phyloP scores from a whole-genome alignment of 208 protist species.

The Leishmania gerbilli region DNA sequence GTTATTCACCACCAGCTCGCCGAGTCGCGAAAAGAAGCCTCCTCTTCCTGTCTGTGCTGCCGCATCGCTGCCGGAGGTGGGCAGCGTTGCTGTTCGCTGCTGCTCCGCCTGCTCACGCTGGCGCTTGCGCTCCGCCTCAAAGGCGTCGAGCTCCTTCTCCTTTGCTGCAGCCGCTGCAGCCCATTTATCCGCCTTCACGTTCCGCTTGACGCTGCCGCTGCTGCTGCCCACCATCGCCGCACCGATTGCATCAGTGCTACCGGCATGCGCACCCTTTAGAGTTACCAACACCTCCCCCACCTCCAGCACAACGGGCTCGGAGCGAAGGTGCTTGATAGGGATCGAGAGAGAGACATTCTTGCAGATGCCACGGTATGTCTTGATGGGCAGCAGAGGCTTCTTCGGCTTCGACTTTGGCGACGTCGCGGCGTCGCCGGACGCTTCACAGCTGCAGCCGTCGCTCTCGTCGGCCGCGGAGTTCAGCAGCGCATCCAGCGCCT shows the following conservation, averaged over 20 bases:
- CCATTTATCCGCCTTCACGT: constrained; percentile 54
- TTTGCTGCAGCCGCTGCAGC: constrained; percentile 51
- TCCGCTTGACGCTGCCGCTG: constrained; percentile 7
- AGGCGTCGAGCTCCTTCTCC: constrained; percentile 60
- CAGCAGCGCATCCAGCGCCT: constrained; percentile 66
- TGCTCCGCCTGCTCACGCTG: constrained; percentile 40
- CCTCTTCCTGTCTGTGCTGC: constrained; percentile 4
- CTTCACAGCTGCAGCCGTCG: constrained; percentile 11
- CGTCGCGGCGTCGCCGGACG: neutral
- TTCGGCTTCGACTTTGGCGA: constrained; percentile 14
- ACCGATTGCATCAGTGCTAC: neutral
- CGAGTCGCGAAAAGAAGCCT: constrained; percentile 73
- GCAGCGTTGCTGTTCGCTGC: constrained; percentile 2
- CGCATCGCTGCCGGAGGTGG: neutral
- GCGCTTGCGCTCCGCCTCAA: constrained; percentile 70
- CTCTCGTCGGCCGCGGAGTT: constrained; percentile 15
- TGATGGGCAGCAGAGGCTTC: constrained; percentile 30
- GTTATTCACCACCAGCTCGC: constrained; percentile 89
- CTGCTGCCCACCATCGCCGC: neutral
- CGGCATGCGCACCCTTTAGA: constrained; percentile 29
- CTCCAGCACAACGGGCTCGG: constrained; percentile 81
- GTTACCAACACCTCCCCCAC: constrained; percentile 81
- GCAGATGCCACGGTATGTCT: constrained; percentile 78
- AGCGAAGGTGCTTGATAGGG: constrained; percentile 77
- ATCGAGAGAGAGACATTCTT: constrained; percentile 77